These are phyloP conservation scores for Dictyophora rubrovolvata DNA, from an alignment of 768 basidiomycete species.

Conservation along the genomic window DNA sequence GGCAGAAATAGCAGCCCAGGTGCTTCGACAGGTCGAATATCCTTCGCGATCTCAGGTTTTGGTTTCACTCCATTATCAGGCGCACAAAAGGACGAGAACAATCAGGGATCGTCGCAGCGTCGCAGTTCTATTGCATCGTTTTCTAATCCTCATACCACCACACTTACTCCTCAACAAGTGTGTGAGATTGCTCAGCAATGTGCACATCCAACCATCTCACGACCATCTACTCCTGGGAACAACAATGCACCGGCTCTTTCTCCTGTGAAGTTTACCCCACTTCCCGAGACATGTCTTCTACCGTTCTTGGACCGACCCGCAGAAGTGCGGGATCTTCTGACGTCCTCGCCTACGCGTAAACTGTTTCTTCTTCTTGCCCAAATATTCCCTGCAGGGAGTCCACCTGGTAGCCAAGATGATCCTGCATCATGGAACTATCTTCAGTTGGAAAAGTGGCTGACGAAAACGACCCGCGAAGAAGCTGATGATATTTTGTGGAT, in stretches of 20 bases:
- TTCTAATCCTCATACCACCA: constrained; percentile 30
- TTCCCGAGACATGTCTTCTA: constrained; percentile 68
- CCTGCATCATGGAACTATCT: constrained; percentile 61
- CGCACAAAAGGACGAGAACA: constrained; percentile 20
- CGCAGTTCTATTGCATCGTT: constrained; percentile 20
- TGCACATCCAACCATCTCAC: constrained; percentile 29
- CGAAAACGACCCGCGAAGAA: constrained; percentile 46
- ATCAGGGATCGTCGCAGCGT: neutral
- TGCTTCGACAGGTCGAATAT: constrained; percentile 12
- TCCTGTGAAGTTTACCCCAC: constrained; percentile 59
- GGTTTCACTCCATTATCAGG: constrained; percentile 16
- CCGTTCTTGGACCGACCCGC: constrained; percentile 78
- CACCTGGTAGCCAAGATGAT: constrained; percentile 26
- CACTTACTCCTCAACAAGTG: constrained; percentile 63
- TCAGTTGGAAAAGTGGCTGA: constrained; percentile 63
- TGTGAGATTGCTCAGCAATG: constrained; percentile 62
- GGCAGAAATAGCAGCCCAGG: constrained; percentile 6
- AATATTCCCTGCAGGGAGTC: constrained; percentile 38
- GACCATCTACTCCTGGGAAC: constrained; percentile 13
- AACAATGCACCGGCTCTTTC: constrained; percentile 9
- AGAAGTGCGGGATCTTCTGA: constrained; percentile 64
- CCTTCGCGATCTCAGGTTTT: constrained; percentile 13
- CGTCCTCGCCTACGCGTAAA: constrained; percentile 53
- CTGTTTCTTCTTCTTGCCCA: constrained; percentile 66
- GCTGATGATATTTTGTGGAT: constrained; percentile 69